Evolutionary conservation across 1,284 basidiomycete genomes (phyloP), one percentile per base, ranked within the genome.

Genomic region (Malassezia equina): DNA sequence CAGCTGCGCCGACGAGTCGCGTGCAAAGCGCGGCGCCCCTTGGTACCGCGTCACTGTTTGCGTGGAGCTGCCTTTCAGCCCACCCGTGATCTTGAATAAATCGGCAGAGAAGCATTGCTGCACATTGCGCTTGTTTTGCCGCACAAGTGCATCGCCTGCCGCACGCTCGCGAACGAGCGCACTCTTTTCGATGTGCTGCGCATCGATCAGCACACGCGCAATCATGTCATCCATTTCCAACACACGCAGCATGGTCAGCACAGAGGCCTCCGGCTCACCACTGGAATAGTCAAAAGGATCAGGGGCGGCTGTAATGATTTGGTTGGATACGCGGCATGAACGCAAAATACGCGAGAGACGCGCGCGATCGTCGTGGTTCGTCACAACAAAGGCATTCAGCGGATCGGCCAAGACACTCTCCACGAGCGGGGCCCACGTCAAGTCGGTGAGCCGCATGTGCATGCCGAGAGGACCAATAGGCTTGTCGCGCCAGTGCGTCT

Each of bases 201-300:
- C 77, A 73, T 89, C 88, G 76, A 96, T 84, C 33, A 98, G 75
- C 47, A 91, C 80, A 45, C 90, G 87, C 25, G 84, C 78, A 3
- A 91, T 86, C 53, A 83, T 83, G 41, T 93, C 79, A 13, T 82
- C 79, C 62, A 93, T 79, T 87, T 86, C 83, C 5, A 95, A 79
- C n/a, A 85, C 86, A 21, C 89, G 85, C 27, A 93, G 78, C 25
- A 93, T 80, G 2, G 91, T 96, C 9, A 82, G 75, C 47, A 84
- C 78, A 21, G 79, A 65, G 11, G 76, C 62, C 23, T 80, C 78
- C 17, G 84, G 83, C 72, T 88, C 84, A 64, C 76, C 76, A 8
- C 40, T 42, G 1, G 58, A 50, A 27, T 62, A 71, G 59, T 76
- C 73, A 41, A 66, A 68, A 3, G 58, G 76, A 72, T 49, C 88